These are phyloP conservation scores for Camelina hispida DNA, from an alignment of 345 rosid species.

Conservation along the genomic window DNA sequence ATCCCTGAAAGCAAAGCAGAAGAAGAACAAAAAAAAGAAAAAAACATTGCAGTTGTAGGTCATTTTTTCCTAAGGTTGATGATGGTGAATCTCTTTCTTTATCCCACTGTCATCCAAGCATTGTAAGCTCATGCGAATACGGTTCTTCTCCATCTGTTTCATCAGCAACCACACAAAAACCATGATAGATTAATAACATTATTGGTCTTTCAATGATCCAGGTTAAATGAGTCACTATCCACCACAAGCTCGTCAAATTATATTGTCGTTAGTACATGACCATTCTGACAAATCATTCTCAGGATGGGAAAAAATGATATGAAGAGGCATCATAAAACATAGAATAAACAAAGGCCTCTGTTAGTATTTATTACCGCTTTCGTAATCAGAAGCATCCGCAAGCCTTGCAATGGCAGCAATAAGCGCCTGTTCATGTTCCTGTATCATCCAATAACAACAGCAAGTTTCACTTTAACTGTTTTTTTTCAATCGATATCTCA, in stretches of 20 bases:
- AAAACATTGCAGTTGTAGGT: background rate
- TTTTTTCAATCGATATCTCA: background rate
- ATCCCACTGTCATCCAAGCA: conserved; percentile 26
- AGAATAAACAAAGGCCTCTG: background rate
- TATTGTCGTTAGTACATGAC: background rate
- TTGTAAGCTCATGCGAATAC: conserved; percentile 32
- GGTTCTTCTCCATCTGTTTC: conserved; percentile 44
- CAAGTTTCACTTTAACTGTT: conserved; percentile 6
- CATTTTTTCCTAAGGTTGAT: conserved; percentile 15
- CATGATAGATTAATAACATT: background rate
- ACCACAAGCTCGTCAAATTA: background rate
- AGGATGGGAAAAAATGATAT: background rate
- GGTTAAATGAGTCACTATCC: background rate
- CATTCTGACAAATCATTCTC: background rate
- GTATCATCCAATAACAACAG: conserved; percentile 39
- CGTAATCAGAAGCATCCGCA: conserved; percentile 87
- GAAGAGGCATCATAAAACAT: background rate
- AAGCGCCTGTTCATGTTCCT: conserved; percentile 97
- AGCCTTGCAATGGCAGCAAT: conserved; percentile 85
- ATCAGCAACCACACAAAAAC: conserved; percentile 28
- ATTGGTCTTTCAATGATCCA: background rate
- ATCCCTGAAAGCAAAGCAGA: background rate
- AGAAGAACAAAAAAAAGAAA: background rate
- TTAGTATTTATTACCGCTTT: conserved; percentile 71
- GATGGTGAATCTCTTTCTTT: conserved; percentile 20